These are phyloP conservation scores for Excoecaria agallocha DNA, from an alignment of 345 rosid species.

Conservation along the genomic window DNA sequence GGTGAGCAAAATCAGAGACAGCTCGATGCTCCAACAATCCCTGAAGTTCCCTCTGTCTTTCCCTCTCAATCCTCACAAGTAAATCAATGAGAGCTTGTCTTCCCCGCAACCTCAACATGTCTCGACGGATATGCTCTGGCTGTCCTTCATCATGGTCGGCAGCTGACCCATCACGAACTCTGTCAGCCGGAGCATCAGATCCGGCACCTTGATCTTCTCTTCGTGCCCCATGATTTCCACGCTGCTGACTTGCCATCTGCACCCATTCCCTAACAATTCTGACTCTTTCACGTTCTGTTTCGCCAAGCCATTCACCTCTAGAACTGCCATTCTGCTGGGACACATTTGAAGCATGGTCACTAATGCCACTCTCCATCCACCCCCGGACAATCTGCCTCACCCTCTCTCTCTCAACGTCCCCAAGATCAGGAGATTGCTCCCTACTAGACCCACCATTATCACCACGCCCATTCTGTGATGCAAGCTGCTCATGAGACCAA, in stretches of 20 bases:
- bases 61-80: conserved; percentile 84
- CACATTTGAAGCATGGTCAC: conserved; percentile 60
- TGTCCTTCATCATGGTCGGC: conserved; percentile 66
- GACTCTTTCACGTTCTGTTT: conserved; percentile 96
- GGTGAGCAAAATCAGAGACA: conserved; percentile 98
- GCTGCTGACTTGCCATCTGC: conserved; percentile 94
- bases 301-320: conserved; percentile 94
- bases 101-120: conserved; percentile 82
- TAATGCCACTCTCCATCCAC: conserved; percentile 84
- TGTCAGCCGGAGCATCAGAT: conserved; percentile 47
- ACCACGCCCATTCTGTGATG: conserved; percentile 43
- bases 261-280: conserved; percentile 96
- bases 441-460: conserved; percentile 65
- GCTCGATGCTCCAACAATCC: conserved; percentile 93
- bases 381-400: conserved; percentile 92
- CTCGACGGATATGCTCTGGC: conserved; percentile 68
- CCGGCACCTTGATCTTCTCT: conserved; percentile 58
- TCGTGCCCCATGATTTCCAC: conserved; percentile 56
- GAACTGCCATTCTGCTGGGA: conserved; percentile 59
- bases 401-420: conserved; percentile 94
- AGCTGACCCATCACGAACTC: conserved; percentile 50
- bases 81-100: conserved; percentile 87
- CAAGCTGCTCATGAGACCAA: conserved; percentile 69
- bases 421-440: conserved; percentile 94
- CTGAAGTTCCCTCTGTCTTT: conserved; percentile 86